Evolutionary conservation across 1,284 basidiomycete genomes (phyloP).

Genomic region (Sporisorium graminicola): DNA sequence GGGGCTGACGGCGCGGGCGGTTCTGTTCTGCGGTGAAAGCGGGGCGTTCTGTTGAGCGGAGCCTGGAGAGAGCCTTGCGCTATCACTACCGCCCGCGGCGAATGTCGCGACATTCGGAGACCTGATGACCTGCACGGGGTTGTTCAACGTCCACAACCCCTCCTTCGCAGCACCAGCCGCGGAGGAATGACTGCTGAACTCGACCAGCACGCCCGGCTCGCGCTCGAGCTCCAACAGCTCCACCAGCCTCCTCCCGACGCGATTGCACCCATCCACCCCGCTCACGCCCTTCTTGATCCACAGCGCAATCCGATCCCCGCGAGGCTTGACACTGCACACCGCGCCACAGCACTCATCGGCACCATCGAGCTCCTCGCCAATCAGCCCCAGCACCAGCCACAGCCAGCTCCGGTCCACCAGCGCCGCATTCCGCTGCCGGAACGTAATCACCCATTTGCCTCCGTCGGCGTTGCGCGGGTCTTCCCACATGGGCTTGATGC

Average conservation of each 20-base stretch:
- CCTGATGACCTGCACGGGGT: constrained; percentile 19
- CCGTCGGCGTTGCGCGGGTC: constrained; percentile 89
- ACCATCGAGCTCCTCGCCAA: constrained; percentile 90
- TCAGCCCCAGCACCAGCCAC: constrained; percentile 88
- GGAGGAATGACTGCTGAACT: constrained; percentile 42
- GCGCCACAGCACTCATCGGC: constrained; percentile 83
- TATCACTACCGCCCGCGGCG: background rate
- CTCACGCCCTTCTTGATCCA: constrained; percentile 86
- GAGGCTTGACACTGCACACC: constrained; percentile 86
- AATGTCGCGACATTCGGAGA: constrained; percentile 19
- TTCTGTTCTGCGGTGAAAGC: constrained; percentile 15
- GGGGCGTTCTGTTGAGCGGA: background rate
- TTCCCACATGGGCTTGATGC: constrained; percentile 93
- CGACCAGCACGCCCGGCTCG: constrained; percentile 42
- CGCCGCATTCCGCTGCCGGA: constrained; percentile 80
- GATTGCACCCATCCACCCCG: constrained; percentile 82
- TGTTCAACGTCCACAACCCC: constrained; percentile 19
- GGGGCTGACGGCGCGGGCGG: constrained; percentile 7
- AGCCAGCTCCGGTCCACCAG: constrained; percentile 89
- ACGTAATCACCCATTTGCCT: constrained; percentile 93
- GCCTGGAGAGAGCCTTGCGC: constrained; percentile 9
- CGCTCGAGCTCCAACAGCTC: constrained; percentile 38
- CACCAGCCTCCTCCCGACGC: constrained; percentile 78
- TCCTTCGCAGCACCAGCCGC: constrained; percentile 7
- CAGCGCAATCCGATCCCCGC: constrained; percentile 88